These are phyloP conservation scores for Apiospora aurea DNA, from an alignment of 2,329 filamentous ascomycete genomes.

Conservation along the genomic window DNA sequence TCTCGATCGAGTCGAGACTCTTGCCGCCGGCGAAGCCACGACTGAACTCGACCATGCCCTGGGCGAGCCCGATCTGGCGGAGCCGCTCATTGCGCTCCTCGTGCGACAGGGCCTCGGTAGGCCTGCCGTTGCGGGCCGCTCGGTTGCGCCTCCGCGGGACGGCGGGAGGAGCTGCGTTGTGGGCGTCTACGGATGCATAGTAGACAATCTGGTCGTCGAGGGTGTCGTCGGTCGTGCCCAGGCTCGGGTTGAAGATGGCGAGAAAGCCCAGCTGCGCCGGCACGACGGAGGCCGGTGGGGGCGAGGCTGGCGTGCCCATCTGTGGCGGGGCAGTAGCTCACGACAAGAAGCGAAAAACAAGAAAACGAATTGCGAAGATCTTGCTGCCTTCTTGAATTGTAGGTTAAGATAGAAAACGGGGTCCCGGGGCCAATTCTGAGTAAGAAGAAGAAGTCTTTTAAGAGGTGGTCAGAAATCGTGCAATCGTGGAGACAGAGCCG, in stretches of 20 bases:
- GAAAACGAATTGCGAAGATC: not conserved
- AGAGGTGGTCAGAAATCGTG: not conserved
- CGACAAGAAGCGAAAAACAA: not conserved
- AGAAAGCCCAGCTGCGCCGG: constrained; percentile 91
- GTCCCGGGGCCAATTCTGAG: not conserved
- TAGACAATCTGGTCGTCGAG: constrained; percentile 88
- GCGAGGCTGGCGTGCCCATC: constrained; percentile 35
- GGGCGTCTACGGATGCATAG: constrained; percentile 73
- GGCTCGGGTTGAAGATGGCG: constrained; percentile 91
- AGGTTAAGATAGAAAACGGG: not conserved
- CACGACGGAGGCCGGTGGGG: constrained; percentile 50
- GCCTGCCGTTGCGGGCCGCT: constrained; percentile 46
- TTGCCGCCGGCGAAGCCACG: constrained; percentile 83
- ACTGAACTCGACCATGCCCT: constrained; percentile 95
- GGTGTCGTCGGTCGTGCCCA: constrained; percentile 67
- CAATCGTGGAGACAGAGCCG: not conserved
- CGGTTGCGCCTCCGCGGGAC: constrained; percentile 50
- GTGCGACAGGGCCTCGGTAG: constrained; percentile 54
- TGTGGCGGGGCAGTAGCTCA: not conserved
- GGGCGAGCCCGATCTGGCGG: constrained; percentile 92
- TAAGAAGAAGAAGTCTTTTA: not conserved
- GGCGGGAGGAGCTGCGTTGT: constrained; percentile 46
- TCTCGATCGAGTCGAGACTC: constrained; percentile 85
- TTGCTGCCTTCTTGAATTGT: not conserved
- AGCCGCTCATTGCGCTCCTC: constrained; percentile 85